Conservation (phyloP, 75 land plant genomes). For the Ceratopteris richardii region DNA sequence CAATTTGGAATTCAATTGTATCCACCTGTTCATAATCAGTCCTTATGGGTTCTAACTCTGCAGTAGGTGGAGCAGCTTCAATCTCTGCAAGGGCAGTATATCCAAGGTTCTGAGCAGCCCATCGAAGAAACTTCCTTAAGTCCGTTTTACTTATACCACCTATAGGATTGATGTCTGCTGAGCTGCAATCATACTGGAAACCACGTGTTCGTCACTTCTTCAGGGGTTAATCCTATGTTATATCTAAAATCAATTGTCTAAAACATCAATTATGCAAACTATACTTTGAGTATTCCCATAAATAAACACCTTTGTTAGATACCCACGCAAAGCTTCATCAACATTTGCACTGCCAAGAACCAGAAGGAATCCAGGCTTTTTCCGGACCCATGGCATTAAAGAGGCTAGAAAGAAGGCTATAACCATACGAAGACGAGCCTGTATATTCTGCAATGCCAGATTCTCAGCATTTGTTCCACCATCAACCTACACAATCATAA, state of each 20-base stretch:
- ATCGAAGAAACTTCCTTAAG: constrained; percentile 71
- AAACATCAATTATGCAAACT: too few relatives aligned
- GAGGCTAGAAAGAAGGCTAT: constrained; percentile 94
- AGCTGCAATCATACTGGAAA: constrained; percentile 94
- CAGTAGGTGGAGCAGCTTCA: constrained; percentile 98
- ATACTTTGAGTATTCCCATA: too few relatives aligned
- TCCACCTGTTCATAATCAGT: constrained; percentile 78
- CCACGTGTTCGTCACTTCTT: not conserved
- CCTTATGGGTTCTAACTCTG: constrained; percentile 94
- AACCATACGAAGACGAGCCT: constrained; percentile 98
- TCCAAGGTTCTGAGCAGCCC: constrained; percentile 84
- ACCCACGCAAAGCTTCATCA: constrained; percentile 97
- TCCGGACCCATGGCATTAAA: constrained; percentile 92
- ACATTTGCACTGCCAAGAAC: constrained; percentile 99
- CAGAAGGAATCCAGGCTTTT: constrained; percentile 81
- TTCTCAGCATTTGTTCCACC: constrained; percentile 93
- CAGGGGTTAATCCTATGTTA: too few relatives aligned
- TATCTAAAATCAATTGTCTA: too few relatives aligned
- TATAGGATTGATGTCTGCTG: constrained; percentile 98
- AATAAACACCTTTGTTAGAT: constrained; percentile 79
- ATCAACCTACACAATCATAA: constrained; percentile 53
- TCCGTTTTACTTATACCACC: constrained; percentile 97
- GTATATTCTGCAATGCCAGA: constrained; percentile 89
- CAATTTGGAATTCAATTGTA: too few relatives aligned
- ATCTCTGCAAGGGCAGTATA: constrained; percentile 71